These are phyloP conservation scores for Drechslerella coelobrocha DNA, from an alignment of 2,329 filamentous ascomycete species.

Conservation along the genomic window DNA sequence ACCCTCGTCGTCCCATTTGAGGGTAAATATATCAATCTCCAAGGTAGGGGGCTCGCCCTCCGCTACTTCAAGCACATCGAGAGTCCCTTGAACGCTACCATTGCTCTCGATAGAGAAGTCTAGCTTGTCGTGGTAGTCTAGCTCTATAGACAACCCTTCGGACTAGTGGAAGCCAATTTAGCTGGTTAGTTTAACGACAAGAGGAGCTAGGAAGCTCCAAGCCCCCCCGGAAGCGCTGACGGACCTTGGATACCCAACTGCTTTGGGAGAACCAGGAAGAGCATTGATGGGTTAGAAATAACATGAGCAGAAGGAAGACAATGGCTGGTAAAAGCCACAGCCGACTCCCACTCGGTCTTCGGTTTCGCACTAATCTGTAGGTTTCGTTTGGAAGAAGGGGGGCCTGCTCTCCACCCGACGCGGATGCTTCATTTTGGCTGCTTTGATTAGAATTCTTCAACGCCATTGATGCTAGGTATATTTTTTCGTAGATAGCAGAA, in stretches of 20 bases:
- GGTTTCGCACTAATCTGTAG: constrained; percentile 22
- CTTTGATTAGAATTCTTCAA: constrained; percentile 13
- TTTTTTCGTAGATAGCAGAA: not conserved
- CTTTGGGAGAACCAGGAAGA: constrained; percentile 29
- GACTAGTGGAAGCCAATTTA: constrained; percentile 3
- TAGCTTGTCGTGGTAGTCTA: constrained; percentile 21
- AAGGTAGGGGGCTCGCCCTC: constrained; percentile 7
- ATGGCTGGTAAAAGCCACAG: constrained; percentile 42
- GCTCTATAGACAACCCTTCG: constrained; percentile 8
- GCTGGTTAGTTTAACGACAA: not conserved
- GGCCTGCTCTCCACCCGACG: constrained; percentile 13
- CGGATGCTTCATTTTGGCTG: not conserved
- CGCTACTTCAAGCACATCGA: constrained; percentile 27
- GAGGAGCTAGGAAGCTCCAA: not conserved
- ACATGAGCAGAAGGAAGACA: constrained; percentile 38
- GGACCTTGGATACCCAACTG: constrained; percentile 31
- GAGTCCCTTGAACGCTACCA: constrained; percentile 23
- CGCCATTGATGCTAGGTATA: constrained; percentile 9
- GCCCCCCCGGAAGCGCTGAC: not conserved
- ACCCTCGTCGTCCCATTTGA: constrained; percentile 34
- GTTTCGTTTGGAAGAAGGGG: constrained; percentile 35
- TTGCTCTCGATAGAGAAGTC: constrained; percentile 40
- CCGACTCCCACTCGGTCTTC: constrained; percentile 24
- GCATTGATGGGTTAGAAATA: constrained; percentile 30
- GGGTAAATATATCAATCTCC: constrained; percentile 28